These are phyloP conservation scores for Rubus parviflorus DNA, from an alignment of 306 rosid genomes.

Conservation along the genomic window DNA sequence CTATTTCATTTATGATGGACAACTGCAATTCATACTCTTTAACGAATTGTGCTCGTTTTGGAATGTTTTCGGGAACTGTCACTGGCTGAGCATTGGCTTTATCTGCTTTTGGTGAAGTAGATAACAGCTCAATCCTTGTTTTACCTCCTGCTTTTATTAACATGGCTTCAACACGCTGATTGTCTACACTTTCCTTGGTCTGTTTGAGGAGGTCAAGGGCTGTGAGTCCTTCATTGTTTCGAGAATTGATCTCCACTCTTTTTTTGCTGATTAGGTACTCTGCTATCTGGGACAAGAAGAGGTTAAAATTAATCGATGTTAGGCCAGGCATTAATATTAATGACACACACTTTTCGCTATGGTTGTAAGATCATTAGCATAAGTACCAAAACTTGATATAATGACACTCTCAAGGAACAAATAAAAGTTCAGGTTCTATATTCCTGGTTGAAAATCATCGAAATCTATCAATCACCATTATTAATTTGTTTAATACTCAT, in stretches of 20 bases:
- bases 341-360: background rate
- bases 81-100: background rate
- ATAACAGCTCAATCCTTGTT: slow-evolving; percentile 41
- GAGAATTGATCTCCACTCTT: slow-evolving; percentile 47
- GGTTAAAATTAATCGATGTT: background rate
- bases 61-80: slow-evolving; percentile 3
- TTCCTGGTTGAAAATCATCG: no score
- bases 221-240: slow-evolving; percentile 56
- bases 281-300: slow-evolving; percentile 46
- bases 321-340: background rate
- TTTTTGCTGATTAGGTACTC: slow-evolving; percentile 59
- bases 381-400: background rate
- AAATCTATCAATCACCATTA: background rate
- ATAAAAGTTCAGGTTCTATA: background rate
- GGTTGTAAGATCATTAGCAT: background rate
- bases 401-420: background rate
- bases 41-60: slow-evolving; percentile 7
- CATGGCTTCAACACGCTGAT: slow-evolving; percentile 32
- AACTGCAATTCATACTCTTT: slow-evolving; percentile 20
- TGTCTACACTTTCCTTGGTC: slow-evolving; percentile 41
- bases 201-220: slow-evolving; percentile 64
- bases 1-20: background rate
- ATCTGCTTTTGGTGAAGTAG: slow-evolving; percentile 30
- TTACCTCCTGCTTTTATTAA: slow-evolving; percentile 47
- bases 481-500: background rate